Evolutionary conservation across 208 protist species (phyloP).

Genomic region (Trypanosoma melophagium): DNA sequence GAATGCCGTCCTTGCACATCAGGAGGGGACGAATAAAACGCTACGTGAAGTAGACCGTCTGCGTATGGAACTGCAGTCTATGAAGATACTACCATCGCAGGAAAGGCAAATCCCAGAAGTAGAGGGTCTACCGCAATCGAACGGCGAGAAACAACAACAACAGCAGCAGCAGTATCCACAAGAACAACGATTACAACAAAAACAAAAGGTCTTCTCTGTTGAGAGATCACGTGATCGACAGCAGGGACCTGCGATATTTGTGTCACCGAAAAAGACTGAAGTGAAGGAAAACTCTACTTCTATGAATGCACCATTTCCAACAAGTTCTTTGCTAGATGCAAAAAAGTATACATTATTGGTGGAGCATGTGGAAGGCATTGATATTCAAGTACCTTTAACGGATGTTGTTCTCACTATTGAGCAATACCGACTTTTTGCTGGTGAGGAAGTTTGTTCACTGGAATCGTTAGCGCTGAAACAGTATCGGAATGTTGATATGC

Average conservation of each 20-base stretch:
- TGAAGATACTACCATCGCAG: neutral
- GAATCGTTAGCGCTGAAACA: conserved; percentile 38
- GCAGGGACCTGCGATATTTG: neutral
- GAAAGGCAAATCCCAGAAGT: conserved; percentile 41
- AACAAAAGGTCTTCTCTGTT: too few relatives aligned
- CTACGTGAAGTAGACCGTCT: conserved; percentile 35
- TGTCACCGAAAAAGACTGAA: neutral
- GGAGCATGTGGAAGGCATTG: conserved; percentile 44
- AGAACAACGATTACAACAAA: too few relatives aligned
- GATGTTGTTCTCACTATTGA: conserved; percentile 49
- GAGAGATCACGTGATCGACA: too few relatives aligned
- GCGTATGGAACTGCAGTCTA: too few relatives aligned
- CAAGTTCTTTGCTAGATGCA: conserved; percentile 14
- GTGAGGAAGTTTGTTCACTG: conserved; percentile 42
- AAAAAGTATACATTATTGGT: conserved; percentile 41
- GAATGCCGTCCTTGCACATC: conserved; percentile 2
- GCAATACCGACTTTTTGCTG: conserved; percentile 58
- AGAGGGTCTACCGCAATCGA: conserved; percentile 30
- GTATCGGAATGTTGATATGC: conserved; percentile 24
- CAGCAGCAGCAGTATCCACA: too few relatives aligned
- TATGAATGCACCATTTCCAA: neutral
- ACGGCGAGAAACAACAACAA: neutral
- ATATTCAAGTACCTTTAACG: conserved; percentile 47
- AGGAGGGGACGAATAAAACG: conserved; percentile 30
- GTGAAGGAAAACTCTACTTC: neutral